These are phyloP conservation scores for Priceomyces castillae DNA, from an alignment of 805 yeast species.

Conservation along the genomic window DNA sequence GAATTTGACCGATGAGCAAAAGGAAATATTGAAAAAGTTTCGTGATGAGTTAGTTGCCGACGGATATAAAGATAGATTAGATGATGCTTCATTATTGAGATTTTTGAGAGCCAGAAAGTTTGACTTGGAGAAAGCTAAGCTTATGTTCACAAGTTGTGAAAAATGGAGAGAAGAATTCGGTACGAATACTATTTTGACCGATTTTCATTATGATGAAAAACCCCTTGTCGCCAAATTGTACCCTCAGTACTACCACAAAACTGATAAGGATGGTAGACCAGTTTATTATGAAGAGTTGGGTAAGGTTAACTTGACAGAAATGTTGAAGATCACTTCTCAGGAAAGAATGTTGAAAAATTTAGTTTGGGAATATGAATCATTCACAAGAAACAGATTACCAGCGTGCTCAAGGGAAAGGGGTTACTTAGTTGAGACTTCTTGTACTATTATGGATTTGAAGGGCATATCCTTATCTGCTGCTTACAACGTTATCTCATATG, in stretches of 20 bases:
- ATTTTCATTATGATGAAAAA: conserved; percentile 92
- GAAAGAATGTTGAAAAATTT: conserved; percentile 94
- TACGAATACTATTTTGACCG: conserved; percentile 78
- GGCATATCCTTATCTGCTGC: conserved; percentile 87
- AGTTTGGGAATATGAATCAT: conserved; percentile 97
- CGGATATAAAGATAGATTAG: conserved; percentile 77
- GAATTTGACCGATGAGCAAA: conserved; percentile 67
- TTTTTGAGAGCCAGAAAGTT: conserved; percentile 95
- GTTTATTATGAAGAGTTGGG: conserved; percentile 94
- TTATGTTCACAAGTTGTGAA: conserved; percentile 85
- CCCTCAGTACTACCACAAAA: conserved; percentile 97
- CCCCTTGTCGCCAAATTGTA: conserved; percentile 83
- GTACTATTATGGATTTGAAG: conserved; percentile 93
- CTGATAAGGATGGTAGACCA: conserved; percentile 96
- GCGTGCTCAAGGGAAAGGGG: conserved; percentile 88
- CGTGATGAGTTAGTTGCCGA: conserved; percentile 54
- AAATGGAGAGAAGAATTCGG: conserved; percentile 89
- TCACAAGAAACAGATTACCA: conserved; percentile 79
- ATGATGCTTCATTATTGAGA: conserved; percentile 80
- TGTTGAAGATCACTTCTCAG: conserved; percentile 91
- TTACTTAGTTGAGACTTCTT: conserved; percentile 84
- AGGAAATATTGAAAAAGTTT: conserved; percentile 54
- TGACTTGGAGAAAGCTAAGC: conserved; percentile 71
- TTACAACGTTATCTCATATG: conserved; percentile 80
- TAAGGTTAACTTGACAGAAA: conserved; percentile 79